Evolutionary conservation across 768 basidiomycete species (phyloP), one percentile per base, ranked within the genome.

Genomic region (Boletus tomentosulus): DNA sequence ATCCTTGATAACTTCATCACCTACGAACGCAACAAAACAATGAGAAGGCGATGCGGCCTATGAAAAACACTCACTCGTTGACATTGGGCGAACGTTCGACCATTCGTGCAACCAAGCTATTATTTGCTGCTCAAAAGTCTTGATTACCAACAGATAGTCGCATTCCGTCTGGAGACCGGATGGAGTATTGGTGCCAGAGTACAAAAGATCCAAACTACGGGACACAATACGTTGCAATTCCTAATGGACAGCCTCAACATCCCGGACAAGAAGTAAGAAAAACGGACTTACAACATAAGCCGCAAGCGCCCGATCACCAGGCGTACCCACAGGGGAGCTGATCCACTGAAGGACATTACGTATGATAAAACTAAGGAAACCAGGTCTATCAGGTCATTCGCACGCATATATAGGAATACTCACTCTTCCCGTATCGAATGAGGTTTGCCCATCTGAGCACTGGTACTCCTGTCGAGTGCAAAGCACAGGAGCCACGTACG

Each of bases 401-500:
- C 45, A 44, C 10, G 13, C 28, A 19, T 44, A n/a, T 39, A 46
- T 8, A 46, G 6, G 46, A 19, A 35, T 27, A 79, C 91, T 61
- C 66, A 93, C 91, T 99, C 96, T 72, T 98, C 96, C 66, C 87
- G 85, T 60, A 98, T 86, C 3, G 87, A 84, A 65, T 90, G 85
- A 4, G 96, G 96, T 72, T 97, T 98, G 42, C 95, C 95, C 92
- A 98, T 92, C 72, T 96, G 94, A 1, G 95, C 90, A 60, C 92
- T 91, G 54, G 88, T 80, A 62, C 93, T 96, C 57, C 92, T 79
- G 67, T 98, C 95, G 33, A 97, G 77, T 53, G 80, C 81, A 68
- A 85, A 94, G 63, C 90, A 93, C 55, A 92, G 70, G 47, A 97
- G 75, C 97, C 97, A 99, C 9, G 93, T 92, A 46, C 97, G 76